Conservation (phyloP, 345 rosid genomes). For the Passiflora organensis region DNA sequence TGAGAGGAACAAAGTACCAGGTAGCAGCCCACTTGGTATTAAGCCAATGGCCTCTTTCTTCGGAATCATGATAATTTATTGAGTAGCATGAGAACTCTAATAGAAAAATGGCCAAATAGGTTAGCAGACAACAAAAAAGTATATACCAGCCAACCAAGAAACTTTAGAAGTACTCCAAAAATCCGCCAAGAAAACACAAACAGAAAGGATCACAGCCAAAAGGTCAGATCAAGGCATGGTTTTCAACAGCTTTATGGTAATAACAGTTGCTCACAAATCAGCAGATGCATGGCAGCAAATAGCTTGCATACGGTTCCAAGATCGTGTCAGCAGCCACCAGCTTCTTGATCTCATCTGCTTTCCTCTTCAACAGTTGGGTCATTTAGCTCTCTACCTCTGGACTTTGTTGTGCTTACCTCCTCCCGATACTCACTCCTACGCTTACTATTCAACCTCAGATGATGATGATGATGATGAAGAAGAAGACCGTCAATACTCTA, state of each 20-base stretch:
- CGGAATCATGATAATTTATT: too few relatives aligned
- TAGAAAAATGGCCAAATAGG: too few relatives aligned
- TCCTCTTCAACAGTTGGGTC: constrained; percentile 63
- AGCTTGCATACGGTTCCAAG: constrained; percentile 35
- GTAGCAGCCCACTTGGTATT: too few relatives aligned
- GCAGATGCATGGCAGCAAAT: constrained; percentile 41
- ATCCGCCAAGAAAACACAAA: too few relatives aligned
- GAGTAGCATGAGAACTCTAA: too few relatives aligned
- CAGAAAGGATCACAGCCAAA: too few relatives aligned
- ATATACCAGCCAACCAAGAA: too few relatives aligned
- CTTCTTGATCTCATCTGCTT: constrained; percentile 59
- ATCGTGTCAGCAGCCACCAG: constrained; percentile 41
- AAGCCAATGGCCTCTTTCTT: too few relatives aligned
- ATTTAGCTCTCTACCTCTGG: constrained; percentile 47
- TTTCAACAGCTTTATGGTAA: constrained; percentile 40
- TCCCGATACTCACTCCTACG: constrained; percentile 46
- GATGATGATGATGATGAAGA: constrained; percentile 21
- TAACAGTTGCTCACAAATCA: constrained; percentile 45
- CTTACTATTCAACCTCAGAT: constrained; percentile 25
- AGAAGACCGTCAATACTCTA: not conserved
- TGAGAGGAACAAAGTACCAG: too few relatives aligned
- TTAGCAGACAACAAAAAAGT: too few relatives aligned
- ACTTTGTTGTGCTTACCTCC: constrained; percentile 60
- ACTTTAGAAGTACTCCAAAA: too few relatives aligned
- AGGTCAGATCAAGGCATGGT: constrained; percentile 32